A percentile compares a stretch with the other conserved stretches of the same genome.
phyloP scores from a whole-genome alignment of 2,329 filamentous ascomycete genomes.

The Diaporthe destruens region DNA sequence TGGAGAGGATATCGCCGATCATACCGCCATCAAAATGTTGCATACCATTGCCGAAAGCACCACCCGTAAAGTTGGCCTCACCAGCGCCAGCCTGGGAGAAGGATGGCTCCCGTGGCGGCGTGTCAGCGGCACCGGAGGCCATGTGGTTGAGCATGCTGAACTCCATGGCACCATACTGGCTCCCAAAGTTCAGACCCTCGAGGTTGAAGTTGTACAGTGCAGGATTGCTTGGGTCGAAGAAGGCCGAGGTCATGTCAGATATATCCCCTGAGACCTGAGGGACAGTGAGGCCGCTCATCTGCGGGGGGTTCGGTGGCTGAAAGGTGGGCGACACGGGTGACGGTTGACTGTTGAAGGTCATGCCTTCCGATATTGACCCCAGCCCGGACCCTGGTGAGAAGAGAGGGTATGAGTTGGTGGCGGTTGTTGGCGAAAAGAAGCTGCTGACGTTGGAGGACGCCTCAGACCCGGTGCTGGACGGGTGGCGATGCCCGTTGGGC shows the following conservation, averaged over 20 bases:
- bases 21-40: slow-evolving; percentile 62
- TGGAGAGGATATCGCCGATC: slow-evolving; percentile 65
- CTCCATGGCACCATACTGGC: slow-evolving; percentile 94
- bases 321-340: slow-evolving; percentile 83
- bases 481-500: slow-evolving; percentile 61
- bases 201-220: slow-evolving; percentile 96
- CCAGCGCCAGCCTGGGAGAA: slow-evolving; percentile 55
- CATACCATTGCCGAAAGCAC: slow-evolving; percentile 66
- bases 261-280: slow-evolving; percentile 65
- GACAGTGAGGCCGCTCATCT: slow-evolving; percentile 61
- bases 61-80: slow-evolving; percentile 57
- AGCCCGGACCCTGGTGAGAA: slow-evolving; percentile 64
- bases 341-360: slow-evolving; percentile 73
- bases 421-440: slow-evolving; percentile 61
- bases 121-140: slow-evolving; percentile 89
- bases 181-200: slow-evolving; percentile 93
- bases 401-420: slow-evolving; percentile 62
- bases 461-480: slow-evolving; percentile 61
- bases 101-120: slow-evolving; percentile 74
- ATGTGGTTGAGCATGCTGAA: slow-evolving; percentile 98
- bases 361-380: slow-evolving; percentile 59
- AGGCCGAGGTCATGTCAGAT: slow-evolving; percentile 63
- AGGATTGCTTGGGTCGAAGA: slow-evolving; percentile 93
- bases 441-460: slow-evolving; percentile 56
- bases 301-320: slow-evolving; percentile 65